These are phyloP conservation scores for Cutaneotrichosporon curvatum DNA, from an alignment of 1,284 basidiomycete species.

Conservation along the genomic window DNA sequence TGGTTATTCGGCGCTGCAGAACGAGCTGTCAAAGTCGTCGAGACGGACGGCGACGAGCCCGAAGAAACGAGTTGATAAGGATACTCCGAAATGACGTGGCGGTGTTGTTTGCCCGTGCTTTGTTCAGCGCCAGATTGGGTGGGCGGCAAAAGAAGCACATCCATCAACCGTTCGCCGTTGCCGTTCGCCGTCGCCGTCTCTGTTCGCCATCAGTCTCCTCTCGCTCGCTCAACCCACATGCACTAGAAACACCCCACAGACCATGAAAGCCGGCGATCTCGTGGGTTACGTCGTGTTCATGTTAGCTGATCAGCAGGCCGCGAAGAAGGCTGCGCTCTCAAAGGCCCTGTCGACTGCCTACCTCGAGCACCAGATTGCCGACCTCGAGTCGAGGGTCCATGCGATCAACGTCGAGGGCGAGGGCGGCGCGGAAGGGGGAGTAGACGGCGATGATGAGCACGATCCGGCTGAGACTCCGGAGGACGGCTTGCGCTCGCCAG, in stretches of 20 bases:
- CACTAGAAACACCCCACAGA: not conserved
- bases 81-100: not conserved
- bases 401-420: constrained; percentile 9
- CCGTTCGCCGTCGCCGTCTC: no score
- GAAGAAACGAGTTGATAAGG: not conserved
- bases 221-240: not conserved
- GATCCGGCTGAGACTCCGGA: no score
- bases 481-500: no score
- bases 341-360: constrained; percentile 45
- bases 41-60: not conserved
- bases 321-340: constrained; percentile 35
- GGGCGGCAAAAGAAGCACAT: not conserved
- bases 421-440: not conserved
- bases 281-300: no score
- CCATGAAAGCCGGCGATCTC: constrained; percentile 12
- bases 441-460: no score
- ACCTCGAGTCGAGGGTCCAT: constrained; percentile 40
- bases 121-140: not conserved
- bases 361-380: constrained; percentile 43
- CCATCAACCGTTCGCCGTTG: not conserved
- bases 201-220: no score
- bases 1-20: no score
- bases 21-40: no score
- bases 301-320: constrained; percentile 23
- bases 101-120: not conserved